Evolutionary conservation across 1,284 basidiomycete genomes (phyloP).

Genomic region (Trichosporon coremiiforme): DNA sequence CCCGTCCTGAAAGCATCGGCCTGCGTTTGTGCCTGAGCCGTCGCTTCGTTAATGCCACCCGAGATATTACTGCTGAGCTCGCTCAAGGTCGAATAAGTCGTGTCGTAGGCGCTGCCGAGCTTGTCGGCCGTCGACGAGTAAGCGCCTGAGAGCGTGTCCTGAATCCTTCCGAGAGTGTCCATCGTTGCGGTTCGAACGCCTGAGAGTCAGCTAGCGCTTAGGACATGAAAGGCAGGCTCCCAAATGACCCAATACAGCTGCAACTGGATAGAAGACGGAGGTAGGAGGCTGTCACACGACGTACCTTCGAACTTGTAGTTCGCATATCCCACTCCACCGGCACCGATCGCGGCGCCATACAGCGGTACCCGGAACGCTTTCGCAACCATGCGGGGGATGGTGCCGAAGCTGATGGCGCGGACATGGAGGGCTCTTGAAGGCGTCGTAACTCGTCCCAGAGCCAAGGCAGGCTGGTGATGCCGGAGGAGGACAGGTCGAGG

Average conservation of each 20-base stretch:
- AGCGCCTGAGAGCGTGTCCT: slow-evolving; percentile 43
- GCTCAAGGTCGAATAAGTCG: slow-evolving; percentile 32
- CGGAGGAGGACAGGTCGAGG: background rate
- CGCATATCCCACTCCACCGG: slow-evolving; percentile 83
- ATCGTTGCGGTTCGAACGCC: slow-evolving; percentile 52
- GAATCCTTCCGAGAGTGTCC: slow-evolving; percentile 46
- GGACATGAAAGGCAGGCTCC: too few species aligned
- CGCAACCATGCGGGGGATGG: slow-evolving; percentile 77
- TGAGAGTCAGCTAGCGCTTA: slow-evolving; percentile 25
- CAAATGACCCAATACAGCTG: too few species aligned
- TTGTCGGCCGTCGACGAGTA: slow-evolving; percentile 45
- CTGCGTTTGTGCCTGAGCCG: slow-evolving; percentile 35
- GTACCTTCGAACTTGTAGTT: slow-evolving; percentile 91
- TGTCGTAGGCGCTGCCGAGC: slow-evolving; percentile 38
- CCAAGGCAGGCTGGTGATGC: slow-evolving; percentile 6
- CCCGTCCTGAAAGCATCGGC: slow-evolving; percentile 44
- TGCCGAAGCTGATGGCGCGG: slow-evolving; percentile 76
- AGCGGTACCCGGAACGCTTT: slow-evolving; percentile 81
- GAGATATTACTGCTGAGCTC: slow-evolving; percentile 29
- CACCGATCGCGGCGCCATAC: slow-evolving; percentile 80
- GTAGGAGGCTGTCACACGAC: slow-evolving; percentile 35
- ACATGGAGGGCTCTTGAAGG: slow-evolving; percentile 59
- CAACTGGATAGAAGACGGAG: too few species aligned
- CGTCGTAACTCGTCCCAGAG: slow-evolving; percentile 24
- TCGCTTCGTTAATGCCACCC: slow-evolving; percentile 29